Conservation (phyloP, 306 rosid genomes). For the Luffa aegyptiaca region DNA sequence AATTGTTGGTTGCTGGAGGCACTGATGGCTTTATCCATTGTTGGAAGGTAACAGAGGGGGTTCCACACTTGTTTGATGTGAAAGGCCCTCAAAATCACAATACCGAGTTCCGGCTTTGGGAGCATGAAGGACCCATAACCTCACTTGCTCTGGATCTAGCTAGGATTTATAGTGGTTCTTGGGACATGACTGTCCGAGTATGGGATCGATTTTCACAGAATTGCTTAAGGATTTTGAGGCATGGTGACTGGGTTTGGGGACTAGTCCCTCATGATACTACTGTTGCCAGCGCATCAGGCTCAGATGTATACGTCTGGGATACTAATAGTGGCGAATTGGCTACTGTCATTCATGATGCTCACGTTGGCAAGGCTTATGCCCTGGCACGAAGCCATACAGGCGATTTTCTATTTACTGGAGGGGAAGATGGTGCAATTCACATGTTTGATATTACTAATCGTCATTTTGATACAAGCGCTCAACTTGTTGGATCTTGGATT, state of each 20-base stretch:
- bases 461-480: conserved; percentile 17
- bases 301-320: conserved; percentile 90
- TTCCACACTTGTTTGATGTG: conserved; percentile 63
- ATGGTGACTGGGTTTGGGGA: conserved; percentile 89
- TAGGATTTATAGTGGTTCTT: conserved; percentile 88
- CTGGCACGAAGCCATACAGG: conserved; percentile 73
- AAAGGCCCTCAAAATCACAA: conserved; percentile 40
- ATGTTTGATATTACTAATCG: conserved; percentile 56
- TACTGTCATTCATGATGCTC: conserved; percentile 48
- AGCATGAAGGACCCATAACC: conserved; percentile 83
- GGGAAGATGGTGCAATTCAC: conserved; percentile 82
- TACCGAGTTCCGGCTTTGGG: conserved; percentile 78
- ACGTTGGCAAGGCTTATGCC: conserved; percentile 60
- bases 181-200: conserved; percentile 88
- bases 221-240: conserved; percentile 61
- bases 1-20: conserved; percentile 67
- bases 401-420: conserved; percentile 76
- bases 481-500: conserved; percentile 54
- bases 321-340: conserved; percentile 36
- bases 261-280: conserved; percentile 71
- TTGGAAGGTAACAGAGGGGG: conserved; percentile 77
- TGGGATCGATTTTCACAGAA: conserved; percentile 72
- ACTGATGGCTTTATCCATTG: conserved; percentile 88
- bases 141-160: conserved; percentile 79
- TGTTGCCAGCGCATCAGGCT: conserved; percentile 59